Evolutionary conservation across 108 stramenopile genomes (phyloP).

Genomic region (Schizochytrium sp.): DNA sequence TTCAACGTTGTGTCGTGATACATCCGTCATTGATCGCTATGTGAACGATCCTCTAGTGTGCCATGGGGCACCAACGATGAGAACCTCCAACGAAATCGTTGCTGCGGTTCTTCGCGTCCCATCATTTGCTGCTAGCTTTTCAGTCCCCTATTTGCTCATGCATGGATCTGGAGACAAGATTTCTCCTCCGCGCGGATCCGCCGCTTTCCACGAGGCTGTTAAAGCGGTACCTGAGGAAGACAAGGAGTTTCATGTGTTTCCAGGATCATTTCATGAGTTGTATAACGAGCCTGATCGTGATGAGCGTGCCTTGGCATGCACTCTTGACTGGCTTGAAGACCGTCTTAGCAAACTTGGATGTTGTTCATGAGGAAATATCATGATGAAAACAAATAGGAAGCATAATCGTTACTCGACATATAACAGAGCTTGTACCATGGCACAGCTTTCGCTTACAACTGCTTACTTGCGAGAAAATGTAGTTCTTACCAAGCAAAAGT

Average conservation of each 20-base stretch:
- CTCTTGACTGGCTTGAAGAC: constrained; percentile 33
- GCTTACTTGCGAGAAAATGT: too few species aligned
- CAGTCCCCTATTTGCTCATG: constrained; percentile 19
- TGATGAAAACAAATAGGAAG: too few species aligned
- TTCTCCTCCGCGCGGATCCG: not conserved
- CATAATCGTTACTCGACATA: too few species aligned
- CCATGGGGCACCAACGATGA: not conserved
- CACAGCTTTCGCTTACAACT: too few species aligned
- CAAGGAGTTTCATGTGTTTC: not conserved
- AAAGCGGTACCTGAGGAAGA: constrained; percentile 37
- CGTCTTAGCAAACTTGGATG: not conserved
- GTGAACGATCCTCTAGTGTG: constrained; percentile 61
- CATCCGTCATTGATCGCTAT: constrained; percentile 35
- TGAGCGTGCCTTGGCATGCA: not conserved
- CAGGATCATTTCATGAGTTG: constrained; percentile 41
- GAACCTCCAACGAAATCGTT: constrained; percentile 31
- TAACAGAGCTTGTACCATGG: too few species aligned
- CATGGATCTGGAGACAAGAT: constrained; percentile 42
- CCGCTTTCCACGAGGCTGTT: not conserved
- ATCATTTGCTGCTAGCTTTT: not conserved
- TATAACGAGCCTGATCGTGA: constrained; percentile 58
- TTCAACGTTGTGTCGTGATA: not conserved
- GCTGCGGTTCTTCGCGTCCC: not conserved
- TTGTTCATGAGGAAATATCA: too few species aligned
- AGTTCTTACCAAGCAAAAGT: too few species aligned